These are phyloP conservation scores for Serendipita sp. DNA, from an alignment of 768 basidiomycete genomes.

Conservation along the genomic window DNA sequence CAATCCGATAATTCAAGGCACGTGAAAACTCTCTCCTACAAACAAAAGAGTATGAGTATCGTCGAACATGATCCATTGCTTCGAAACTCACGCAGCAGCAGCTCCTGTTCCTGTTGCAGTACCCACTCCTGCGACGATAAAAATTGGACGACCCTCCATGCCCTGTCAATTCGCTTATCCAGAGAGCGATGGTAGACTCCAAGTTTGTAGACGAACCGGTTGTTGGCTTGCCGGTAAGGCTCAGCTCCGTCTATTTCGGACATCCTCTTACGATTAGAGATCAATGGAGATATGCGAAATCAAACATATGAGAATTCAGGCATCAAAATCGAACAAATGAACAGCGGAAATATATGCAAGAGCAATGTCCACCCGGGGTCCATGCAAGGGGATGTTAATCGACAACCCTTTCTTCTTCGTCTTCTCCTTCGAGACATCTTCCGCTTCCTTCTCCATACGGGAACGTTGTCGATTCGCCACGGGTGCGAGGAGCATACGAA, in stretches of 20 bases:
- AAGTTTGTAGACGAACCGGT: no score
- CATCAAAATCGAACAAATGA: constrained; percentile 57
- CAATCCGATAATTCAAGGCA: constrained; percentile 40
- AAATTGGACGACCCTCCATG: constrained; percentile 21
- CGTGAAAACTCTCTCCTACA: not conserved
- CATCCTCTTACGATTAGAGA: not conserved
- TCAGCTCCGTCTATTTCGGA: not conserved
- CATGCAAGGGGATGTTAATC: constrained; percentile 71
- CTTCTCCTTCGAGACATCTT: constrained; percentile 26
- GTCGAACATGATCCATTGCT: not conserved
- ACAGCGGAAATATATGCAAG: constrained; percentile 76
- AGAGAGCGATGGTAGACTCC: no score
- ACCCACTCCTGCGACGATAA: constrained; percentile 43
- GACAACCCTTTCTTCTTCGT: constrained; percentile 36
- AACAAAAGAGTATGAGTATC: constrained; percentile 29
- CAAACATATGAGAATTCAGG: not conserved
- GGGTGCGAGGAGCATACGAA: constrained; percentile 57
- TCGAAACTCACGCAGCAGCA: constrained; percentile 21
- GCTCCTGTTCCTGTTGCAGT: constrained; percentile 26
- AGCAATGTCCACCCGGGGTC: constrained; percentile 70
- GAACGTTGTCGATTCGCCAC: constrained; percentile 48
- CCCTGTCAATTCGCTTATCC: not conserved
- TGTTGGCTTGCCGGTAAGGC: not conserved
- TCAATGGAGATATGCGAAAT: not conserved
- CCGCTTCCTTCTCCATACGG: constrained; percentile 34